Evolutionary conservation across 352 stramenopile genomes (phyloP), one percentile per base, ranked within the genome.

Genomic region (Poterioochromonas sp.): DNA sequence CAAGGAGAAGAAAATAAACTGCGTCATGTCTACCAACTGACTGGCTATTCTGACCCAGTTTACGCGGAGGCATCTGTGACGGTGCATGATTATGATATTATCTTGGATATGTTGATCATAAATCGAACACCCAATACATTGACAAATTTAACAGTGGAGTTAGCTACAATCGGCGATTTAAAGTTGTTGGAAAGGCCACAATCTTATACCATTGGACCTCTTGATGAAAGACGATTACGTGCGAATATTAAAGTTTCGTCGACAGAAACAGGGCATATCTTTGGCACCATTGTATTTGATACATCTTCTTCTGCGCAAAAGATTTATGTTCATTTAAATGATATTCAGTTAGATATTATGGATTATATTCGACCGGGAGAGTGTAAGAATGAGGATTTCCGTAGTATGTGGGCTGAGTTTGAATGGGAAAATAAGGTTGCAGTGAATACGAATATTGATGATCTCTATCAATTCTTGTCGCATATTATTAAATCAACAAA

Each of bases 341-440:
- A 99, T 83, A 98, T 99, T 81, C 95, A 98, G 83, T 88, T 99
- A 79, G 95, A 99, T 83, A 98, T 99, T 73, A 99, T 99, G 96
- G 96, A 99, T 84, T 99, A 99, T 90, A 99, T 99, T 83, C 91
- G 96, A 80, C 95, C 96, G 68, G 91, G 89, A 22, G 88, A 85
- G 62, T 95, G 89, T 81, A 89, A 85, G 79, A 94, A 98, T 83
- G 91, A 96, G 81, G 88, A 91, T n/a, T 99, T 99, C 88, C 91
- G 96, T 79, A 88, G 87, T 3, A 99, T 99, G 95, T 99, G 96
- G 96, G 95, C 95, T 74, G 95, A 99, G 83, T 99, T 99, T 84
- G 96, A 99, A 87, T 99, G 96, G 96, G 96, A 99, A 86, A 99
- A 99, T 87, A 99, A 99, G 88, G 94, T 87, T 22, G 79, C 81